phyloP scores from a whole-genome alignment of 2,329 filamentous ascomycete genomes.

The Penicillium sp. region DNA sequence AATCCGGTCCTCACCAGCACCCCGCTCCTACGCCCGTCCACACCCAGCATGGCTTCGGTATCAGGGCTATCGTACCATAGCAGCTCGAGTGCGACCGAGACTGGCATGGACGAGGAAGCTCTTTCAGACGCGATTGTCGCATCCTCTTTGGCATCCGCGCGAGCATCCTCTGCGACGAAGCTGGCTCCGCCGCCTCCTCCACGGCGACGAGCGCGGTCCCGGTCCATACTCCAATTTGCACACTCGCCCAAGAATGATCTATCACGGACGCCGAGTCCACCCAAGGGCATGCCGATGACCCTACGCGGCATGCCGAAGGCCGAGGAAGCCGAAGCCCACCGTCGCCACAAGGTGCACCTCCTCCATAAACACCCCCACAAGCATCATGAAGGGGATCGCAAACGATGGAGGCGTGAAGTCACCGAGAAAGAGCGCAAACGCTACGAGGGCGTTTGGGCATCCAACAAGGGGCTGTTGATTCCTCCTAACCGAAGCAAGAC shows the following conservation, averaged over 20 bases:
- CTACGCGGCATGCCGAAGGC: constrained; percentile 45
- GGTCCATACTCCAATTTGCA: constrained; percentile 41
- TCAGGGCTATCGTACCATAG: constrained; percentile 33
- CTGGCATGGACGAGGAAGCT: constrained; percentile 40
- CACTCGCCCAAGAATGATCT: constrained; percentile 36
- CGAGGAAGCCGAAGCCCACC: constrained; percentile 37
- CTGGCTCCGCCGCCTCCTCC: constrained; percentile 44
- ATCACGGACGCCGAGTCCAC: constrained; percentile 41
- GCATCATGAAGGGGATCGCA: constrained; percentile 53
- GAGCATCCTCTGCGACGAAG: constrained; percentile 45
- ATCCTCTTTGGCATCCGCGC: constrained; percentile 51
- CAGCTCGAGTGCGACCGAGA: constrained; percentile 32
- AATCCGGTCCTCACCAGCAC: constrained; percentile 16
- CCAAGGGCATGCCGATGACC: constrained; percentile 47
- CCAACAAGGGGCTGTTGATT: constrained; percentile 50
- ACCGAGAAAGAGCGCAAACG: constrained; percentile 52
- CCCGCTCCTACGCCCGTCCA: constrained; percentile 27
- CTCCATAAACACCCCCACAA: constrained; percentile 53
- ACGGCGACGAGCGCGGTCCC: constrained; percentile 43
- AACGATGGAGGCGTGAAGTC: constrained; percentile 49
- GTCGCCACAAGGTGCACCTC: constrained; percentile 40
- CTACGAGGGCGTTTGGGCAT: constrained; percentile 57
- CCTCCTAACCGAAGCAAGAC: constrained; percentile 20
- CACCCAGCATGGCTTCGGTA: constrained; percentile 33
- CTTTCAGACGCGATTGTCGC: constrained; percentile 53